Base-by-base conservation (phyloP, 345 rosid genomes). In the Lepidium africanum region DNA sequence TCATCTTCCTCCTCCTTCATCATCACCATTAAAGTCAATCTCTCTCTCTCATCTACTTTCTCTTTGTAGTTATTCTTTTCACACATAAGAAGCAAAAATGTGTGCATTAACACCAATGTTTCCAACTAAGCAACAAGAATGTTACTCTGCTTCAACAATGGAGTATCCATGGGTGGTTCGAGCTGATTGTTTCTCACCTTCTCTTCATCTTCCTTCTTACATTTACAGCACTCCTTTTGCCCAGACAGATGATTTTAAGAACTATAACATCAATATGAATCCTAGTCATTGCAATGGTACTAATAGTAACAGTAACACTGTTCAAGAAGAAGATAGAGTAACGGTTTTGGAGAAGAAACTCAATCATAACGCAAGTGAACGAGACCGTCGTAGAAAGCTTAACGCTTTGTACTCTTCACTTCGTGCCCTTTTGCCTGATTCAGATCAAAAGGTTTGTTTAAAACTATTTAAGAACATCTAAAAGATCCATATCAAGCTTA, bases 301-400 rank as follows among this genome's bases (percentile, higher is more conserved):
- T 21, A 49, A 33, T 9, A 23, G 33, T 38, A 53, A 12, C 16
- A 46, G 42, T 72, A 56, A 55, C 43, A 35, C 61, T 45, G 51
- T 10, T 43, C 57, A 53, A 36, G 45, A 53, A 27, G 69, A 45
- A 36, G 59, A 65, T 23, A 46, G 43, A 45, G 58, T 30, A 33
- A 13, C 69, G 45, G 82, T 68, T 49, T 21, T 35, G 56, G 72
- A 59, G 27, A 84, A 85, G 86, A 87, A 86, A 83, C 81, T 90
- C 15, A 78, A 79, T 55, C 96, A 87, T 80, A 90, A 86, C 38
- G 94, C 96, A 7, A 83, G 81, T 3, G 96, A 90, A 51, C 82
- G 90, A 0, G 76, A 78, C 25, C 86, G 90, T 4, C 82, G 96
- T 6, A 84, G 72, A 77, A 87, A 81, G 72, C 78, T 90, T 46